These are phyloP conservation scores for Lasiodiplodia sp. DNA, from an alignment of 2,329 filamentous ascomycete species.

Conservation along the genomic window DNA sequence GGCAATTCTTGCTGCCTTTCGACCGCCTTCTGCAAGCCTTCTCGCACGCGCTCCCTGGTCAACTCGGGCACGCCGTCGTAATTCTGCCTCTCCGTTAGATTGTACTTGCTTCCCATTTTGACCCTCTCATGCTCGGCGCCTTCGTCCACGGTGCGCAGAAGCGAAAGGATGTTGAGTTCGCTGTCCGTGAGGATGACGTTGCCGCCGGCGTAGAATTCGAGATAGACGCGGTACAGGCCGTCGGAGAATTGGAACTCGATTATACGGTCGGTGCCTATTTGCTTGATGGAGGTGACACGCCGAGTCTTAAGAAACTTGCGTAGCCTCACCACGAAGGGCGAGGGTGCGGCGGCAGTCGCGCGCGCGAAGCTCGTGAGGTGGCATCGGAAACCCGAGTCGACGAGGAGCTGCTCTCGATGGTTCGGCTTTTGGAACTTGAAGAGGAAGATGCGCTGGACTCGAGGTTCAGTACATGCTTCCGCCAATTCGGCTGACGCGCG, in stretches of 20 bases:
- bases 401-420: conserved; percentile 84
- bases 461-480: conserved; percentile 28
- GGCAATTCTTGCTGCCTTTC: conserved; percentile 63
- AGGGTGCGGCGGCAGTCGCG: conserved; percentile 83
- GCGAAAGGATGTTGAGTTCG: conserved; percentile 79
- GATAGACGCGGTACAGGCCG: conserved; percentile 82
- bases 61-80: conserved; percentile 76
- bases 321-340: conserved; percentile 81
- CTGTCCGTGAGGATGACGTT: conserved; percentile 93
- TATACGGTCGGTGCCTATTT: conserved; percentile 92
- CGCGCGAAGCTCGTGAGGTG: conserved; percentile 92
- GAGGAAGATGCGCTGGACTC: conserved; percentile 79
- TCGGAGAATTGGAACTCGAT: conserved; percentile 94
- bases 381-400: conserved; percentile 95
- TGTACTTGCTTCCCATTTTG: conserved; percentile 78
- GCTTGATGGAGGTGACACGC: conserved; percentile 78
- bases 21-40: conserved; percentile 72
- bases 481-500: not conserved
- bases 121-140: conserved; percentile 86
- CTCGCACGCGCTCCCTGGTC: conserved; percentile 74
- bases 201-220: conserved; percentile 96
- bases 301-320: conserved; percentile 89
- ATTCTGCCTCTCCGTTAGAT: conserved; percentile 83
- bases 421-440: conserved; percentile 94
- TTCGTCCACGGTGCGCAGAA: conserved; percentile 81